These are phyloP conservation scores for Rhododendron ovatum DNA, from an alignment of 148 eudicot genomes.

Conservation along the genomic window DNA sequence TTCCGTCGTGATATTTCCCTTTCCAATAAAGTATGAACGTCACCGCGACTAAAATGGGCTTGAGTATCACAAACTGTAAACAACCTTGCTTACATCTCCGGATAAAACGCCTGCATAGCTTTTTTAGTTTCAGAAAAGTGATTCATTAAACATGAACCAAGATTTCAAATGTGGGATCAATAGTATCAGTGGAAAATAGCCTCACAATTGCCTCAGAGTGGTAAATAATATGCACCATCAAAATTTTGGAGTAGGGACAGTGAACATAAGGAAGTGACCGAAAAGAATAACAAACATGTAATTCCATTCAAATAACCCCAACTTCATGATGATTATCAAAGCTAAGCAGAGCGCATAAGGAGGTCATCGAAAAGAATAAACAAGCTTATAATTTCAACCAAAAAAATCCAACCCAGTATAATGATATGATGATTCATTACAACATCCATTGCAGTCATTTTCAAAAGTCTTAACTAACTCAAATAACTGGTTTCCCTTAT, in stretches of 20 bases:
- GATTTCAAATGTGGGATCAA: not conserved
- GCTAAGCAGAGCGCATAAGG: not conserved
- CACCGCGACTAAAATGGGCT: constrained; percentile 76
- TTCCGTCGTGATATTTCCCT: constrained; percentile 89
- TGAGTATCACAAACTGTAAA: constrained; percentile 94
- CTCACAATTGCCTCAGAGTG: not conserved
- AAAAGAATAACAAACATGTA: not conserved
- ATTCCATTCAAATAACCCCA: not conserved
- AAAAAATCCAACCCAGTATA: not conserved
- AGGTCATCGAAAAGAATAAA: not conserved
- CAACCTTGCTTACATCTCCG: constrained; percentile 97
- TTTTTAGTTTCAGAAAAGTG: constrained; percentile 9
- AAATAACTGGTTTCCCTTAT: not conserved
- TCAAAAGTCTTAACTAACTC: not conserved
- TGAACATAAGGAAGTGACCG: not conserved
- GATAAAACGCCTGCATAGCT: constrained; percentile 78
- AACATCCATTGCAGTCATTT: not conserved
- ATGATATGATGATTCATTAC: not conserved
- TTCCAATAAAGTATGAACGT: constrained; percentile 82
- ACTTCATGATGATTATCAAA: not conserved
- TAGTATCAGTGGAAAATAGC: not conserved
- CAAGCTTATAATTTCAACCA: not conserved
- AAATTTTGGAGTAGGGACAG: not conserved
- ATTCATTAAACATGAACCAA: constrained; percentile 1
- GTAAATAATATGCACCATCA: not conserved